Conservation (phyloP, 768 basidiomycete genomes). For the Podaxis carcinomalis region DNA sequence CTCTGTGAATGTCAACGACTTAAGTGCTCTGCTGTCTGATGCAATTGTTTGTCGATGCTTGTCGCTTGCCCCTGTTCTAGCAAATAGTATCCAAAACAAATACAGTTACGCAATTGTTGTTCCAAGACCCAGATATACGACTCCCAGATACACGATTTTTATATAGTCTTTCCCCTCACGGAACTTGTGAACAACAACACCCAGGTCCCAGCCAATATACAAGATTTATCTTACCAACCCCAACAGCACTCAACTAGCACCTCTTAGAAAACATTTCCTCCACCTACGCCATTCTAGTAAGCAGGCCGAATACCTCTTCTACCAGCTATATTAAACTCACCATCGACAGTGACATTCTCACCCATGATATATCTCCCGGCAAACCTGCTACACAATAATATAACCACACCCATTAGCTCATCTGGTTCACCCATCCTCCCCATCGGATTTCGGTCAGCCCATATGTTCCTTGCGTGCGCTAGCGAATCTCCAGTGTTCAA, state of each 20-base stretch:
- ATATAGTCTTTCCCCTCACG: not conserved
- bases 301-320: not conserved
- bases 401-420: constrained; percentile 34
- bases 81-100: not conserved
- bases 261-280: not conserved
- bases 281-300: not conserved
- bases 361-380: constrained; percentile 42
- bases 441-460: constrained; percentile 36
- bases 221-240: too few relatives aligned
- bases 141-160: not conserved
- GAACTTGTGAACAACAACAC: too few relatives aligned
- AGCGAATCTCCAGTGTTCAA: constrained; percentile 32
- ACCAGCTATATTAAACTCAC: constrained; percentile 19
- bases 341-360: constrained; percentile 37
- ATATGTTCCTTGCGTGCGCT: constrained; percentile 28
- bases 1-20: not conserved
- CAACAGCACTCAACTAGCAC: not conserved
- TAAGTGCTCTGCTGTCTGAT: not conserved
- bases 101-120: not conserved
- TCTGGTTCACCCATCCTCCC: constrained; percentile 38
- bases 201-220: too few relatives aligned
- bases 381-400: constrained; percentile 34
- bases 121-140: not conserved
- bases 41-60: not conserved
- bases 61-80: not conserved